phyloP scores from a whole-genome alignment of 352 stramenopile species.

The Pythium volutum region DNA sequence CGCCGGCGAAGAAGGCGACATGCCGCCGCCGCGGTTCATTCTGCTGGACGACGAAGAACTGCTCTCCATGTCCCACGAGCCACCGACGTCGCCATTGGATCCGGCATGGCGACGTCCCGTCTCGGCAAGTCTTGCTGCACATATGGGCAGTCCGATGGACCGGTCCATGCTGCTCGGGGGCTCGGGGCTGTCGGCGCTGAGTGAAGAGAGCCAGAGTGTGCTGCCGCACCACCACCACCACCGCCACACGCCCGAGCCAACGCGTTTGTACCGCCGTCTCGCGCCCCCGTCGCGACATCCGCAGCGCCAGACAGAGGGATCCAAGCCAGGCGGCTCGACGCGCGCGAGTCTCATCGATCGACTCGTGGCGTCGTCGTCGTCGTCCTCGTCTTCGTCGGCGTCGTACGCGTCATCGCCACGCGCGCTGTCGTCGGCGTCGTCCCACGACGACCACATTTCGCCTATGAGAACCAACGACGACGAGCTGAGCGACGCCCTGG shows the following conservation, averaged over 20 bases:
- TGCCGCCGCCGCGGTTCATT: conserved; percentile 51
- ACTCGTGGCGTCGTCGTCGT: conserved; percentile 30
- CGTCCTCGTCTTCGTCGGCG: conserved; percentile 14
- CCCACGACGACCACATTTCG: not conserved
- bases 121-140: not conserved
- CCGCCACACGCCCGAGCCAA: not conserved
- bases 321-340: not conserved
- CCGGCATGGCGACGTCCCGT: not conserved
- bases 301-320: not conserved
- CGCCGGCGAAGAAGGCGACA: conserved; percentile 30
- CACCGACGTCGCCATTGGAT: not conserved
- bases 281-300: not conserved
- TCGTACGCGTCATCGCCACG: conserved; percentile 16
- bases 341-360: conserved; percentile 13
- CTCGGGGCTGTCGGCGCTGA: conserved; percentile 35
- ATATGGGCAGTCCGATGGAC: conserved; percentile 37
- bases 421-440: conserved; percentile 16
- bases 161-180: conserved; percentile 50
- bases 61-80: conserved; percentile 23
- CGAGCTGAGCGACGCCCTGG: conserved; percentile 58
- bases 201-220: conserved; percentile 7
- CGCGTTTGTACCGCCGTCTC: not conserved
- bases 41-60: conserved; percentile 57
- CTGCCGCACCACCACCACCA: not conserved
- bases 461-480: conserved; percentile 33